phyloP scores from a whole-genome alignment of 371 early-diverging fungal genomes.

The Amoeboradix gromovi region DNA sequence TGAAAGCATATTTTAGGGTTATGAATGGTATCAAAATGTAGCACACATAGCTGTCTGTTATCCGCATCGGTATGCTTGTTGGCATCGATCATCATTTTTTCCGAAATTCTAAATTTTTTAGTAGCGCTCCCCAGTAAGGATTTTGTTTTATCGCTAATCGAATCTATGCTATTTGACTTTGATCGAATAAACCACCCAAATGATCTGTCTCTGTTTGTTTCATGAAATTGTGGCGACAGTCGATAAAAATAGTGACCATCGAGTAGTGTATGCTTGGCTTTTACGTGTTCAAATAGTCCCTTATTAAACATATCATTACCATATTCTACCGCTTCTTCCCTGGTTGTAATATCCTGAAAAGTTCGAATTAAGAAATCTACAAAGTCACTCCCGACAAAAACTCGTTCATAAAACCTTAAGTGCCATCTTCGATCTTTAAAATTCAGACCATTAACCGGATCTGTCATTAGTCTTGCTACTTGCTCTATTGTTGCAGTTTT shows the following conservation, averaged over 20 bases:
- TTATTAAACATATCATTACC: constrained; percentile 43
- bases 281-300: constrained; percentile 46
- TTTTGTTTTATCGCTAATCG: constrained; percentile 5
- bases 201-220: constrained; percentile 9
- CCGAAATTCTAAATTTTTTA: constrained; percentile 18
- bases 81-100: constrained; percentile 37
- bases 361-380: constrained; percentile 62
- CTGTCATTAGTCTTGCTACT: constrained; percentile 41
- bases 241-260: constrained; percentile 79
- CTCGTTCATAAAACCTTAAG: constrained; percentile 32
- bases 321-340: constrained; percentile 49
- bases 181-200: constrained; percentile 8
- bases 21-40: constrained; percentile 69
- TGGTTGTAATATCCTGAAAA: constrained; percentile 41
- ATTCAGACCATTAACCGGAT: constrained; percentile 31
- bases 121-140: constrained; percentile 2
- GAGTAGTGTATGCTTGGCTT: constrained; percentile 34
- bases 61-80: constrained; percentile 38
- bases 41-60: constrained; percentile 44
- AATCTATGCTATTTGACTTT: constrained; percentile 2
- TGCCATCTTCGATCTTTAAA: constrained; percentile 71
- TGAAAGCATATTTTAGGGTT: constrained; percentile 62
- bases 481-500: neutral
- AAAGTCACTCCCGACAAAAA: constrained; percentile 54
- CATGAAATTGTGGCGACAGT: constrained; percentile 20